phyloP scores from a whole-genome alignment of 1,139 yeast genomes.

The Yamadazyma taylorii region DNA sequence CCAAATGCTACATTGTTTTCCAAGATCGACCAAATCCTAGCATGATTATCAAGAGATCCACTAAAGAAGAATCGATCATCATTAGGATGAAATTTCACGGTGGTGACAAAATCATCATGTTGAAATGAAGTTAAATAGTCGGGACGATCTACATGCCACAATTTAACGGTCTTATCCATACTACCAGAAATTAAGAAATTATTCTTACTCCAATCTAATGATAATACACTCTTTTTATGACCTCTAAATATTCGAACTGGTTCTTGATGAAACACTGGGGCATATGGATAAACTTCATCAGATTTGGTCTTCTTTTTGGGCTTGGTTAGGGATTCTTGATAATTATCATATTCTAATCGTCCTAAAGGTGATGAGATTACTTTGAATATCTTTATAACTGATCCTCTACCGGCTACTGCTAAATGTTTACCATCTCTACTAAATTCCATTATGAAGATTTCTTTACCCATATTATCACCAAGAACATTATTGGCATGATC shows the following conservation, averaged over 20 bases:
- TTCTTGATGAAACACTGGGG: conserved; percentile 77
- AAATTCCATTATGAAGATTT: conserved; percentile 73
- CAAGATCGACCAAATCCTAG: conserved; percentile 83
- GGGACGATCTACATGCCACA: conserved; percentile 81
- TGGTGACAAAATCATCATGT: conserved; percentile 82
- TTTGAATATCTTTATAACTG: conserved; percentile 71
- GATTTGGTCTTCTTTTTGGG: conserved; percentile 13
- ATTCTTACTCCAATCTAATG: conserved; percentile 87
- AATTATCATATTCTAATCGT: conserved; percentile 43
- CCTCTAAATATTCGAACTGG: conserved; percentile 66
- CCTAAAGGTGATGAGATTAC: conserved; percentile 72
- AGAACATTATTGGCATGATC: conserved; percentile 7
- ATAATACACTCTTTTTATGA: conserved; percentile 68
- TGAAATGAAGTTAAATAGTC: conserved; percentile 63
- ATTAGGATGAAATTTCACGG: conserved; percentile 77
- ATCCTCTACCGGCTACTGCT: conserved; percentile 83
- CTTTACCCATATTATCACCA: conserved; percentile 27
- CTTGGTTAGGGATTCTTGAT: conserved; percentile 12
- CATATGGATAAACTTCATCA: conserved; percentile 38
- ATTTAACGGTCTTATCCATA: conserved; percentile 78
- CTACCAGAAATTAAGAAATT: conserved; percentile 79
- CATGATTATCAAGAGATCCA: conserved; percentile 76
- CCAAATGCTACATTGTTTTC: conserved; percentile 47
- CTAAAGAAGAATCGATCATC: conserved; percentile 88
- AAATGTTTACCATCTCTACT: conserved; percentile 77